Conservation (phyloP, 345 rosid genomes). For the Euphorbia lathyris region DNA sequence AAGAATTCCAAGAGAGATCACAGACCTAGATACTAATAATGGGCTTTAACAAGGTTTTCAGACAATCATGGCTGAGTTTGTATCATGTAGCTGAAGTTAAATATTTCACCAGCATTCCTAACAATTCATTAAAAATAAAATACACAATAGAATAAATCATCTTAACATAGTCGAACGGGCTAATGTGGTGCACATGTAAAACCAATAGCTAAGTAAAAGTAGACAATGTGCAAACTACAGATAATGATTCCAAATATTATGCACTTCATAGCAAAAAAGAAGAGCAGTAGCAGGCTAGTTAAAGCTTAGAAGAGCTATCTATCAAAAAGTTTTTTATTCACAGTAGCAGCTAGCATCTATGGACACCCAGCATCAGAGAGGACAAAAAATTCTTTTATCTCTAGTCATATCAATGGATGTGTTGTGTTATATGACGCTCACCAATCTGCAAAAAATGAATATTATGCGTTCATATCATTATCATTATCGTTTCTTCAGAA, state of each 20-base stretch:
- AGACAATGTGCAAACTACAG: not conserved
- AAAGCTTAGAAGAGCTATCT: not conserved
- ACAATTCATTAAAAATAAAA: not conserved
- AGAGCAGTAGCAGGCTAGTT: not conserved
- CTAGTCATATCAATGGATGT: not conserved
- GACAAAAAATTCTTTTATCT: not conserved
- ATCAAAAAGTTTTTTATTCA: not conserved
- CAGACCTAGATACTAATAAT: not conserved
- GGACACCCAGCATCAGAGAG: not conserved
- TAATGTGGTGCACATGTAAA: not conserved
- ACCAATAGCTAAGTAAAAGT: not conserved
- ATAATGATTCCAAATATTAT: not conserved
- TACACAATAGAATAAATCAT: not conserved
- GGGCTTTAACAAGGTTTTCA: not conserved
- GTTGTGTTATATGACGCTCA: not conserved
- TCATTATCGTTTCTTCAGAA: not conserved
- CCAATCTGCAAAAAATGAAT: not conserved
- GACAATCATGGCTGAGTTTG: not conserved
- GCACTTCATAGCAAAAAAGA: not conserved
- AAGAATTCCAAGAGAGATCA: not conserved
- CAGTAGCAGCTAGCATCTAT: not conserved
- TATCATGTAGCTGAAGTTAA: not conserved
- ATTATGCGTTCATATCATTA: not conserved
- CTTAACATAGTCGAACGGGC: not conserved
- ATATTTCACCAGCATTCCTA: not conserved